phyloP scores from a whole-genome alignment of 495 filamentous ascomycete genomes.

The Penicillium bovifimosum region DNA sequence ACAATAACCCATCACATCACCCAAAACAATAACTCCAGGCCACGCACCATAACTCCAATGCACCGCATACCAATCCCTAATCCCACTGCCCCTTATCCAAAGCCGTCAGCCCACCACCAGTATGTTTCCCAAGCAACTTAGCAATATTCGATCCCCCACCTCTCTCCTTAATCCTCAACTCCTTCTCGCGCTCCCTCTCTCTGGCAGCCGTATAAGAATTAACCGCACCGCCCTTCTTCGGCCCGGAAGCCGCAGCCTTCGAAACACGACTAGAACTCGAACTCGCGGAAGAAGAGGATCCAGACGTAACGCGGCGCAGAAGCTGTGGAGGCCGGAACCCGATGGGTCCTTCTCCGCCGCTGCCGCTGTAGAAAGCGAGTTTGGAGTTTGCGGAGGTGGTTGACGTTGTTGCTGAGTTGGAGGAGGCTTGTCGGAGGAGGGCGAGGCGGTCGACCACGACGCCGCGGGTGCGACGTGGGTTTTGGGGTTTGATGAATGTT shows the following conservation, averaged over 20 bases:
- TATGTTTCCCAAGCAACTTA: conserved; percentile 36
- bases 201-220: conserved; percentile 79
- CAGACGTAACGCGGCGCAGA: conserved; percentile 72
- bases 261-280: conserved; percentile 32
- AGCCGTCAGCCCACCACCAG: conserved; percentile 26
- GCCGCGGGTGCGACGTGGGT: conserved; percentile 47
- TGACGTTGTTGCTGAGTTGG: conserved; percentile 44
- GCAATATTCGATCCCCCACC: conserved; percentile 30
- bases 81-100: conserved; percentile 39
- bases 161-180: conserved; percentile 47
- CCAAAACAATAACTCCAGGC: background rate
- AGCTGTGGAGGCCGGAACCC: conserved; percentile 71
- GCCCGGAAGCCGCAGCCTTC: conserved; percentile 44
- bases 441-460: conserved; percentile 75
- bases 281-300: conserved; percentile 40
- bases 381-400: conserved; percentile 37
- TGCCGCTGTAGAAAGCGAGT: conserved; percentile 57
- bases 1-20: background rate
- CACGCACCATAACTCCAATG: background rate
- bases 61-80: conserved; percentile 4
- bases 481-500: conserved; percentile 31
- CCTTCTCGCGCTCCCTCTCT: conserved; percentile 60
- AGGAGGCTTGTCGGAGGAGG: conserved; percentile 62
- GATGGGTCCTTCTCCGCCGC: conserved; percentile 29
- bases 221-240: conserved; percentile 66